phyloP scores from a whole-genome alignment of 306 rosid species.

The Biancaea sappan region DNA sequence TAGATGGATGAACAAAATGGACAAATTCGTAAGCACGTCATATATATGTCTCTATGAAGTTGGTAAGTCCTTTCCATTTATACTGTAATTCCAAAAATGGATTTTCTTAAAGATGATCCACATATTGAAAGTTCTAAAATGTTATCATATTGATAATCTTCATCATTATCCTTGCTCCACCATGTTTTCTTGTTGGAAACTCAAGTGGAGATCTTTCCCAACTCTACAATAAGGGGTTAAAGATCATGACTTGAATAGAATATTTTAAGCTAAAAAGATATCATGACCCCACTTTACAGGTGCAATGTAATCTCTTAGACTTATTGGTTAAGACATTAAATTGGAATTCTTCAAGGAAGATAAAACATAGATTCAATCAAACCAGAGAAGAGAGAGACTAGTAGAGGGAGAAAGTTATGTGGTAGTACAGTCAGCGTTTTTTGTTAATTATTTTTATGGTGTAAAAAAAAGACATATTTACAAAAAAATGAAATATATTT shows the following conservation, averaged over 20 bases:
- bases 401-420: too few relatives aligned
- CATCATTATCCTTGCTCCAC: not conserved
- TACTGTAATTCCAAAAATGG: constrained; percentile 4
- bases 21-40: constrained; percentile 71
- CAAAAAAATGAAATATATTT: too few relatives aligned
- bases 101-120: not conserved
- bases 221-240: not conserved
- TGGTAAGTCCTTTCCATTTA: constrained; percentile 49
- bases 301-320: not conserved
- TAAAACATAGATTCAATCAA: not conserved
- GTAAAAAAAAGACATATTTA: too few relatives aligned
- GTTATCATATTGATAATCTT: constrained; percentile 10
- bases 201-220: not conserved
- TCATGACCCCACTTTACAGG: not conserved
- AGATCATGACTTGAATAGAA: not conserved
- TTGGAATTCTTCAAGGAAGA: not conserved
- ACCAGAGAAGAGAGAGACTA: too few relatives aligned
- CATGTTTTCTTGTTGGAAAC: not conserved
- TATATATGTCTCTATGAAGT: constrained; percentile 78
- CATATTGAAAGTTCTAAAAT: constrained; percentile 3
- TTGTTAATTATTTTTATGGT: too few relatives aligned
- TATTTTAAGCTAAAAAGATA: not conserved
- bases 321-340: not conserved
- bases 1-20: constrained; percentile 71
- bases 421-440: too few relatives aligned